These are phyloP conservation scores for Colletotrichum spaethianum DNA, from an alignment of 2,329 filamentous ascomycete species.

Conservation along the genomic window DNA sequence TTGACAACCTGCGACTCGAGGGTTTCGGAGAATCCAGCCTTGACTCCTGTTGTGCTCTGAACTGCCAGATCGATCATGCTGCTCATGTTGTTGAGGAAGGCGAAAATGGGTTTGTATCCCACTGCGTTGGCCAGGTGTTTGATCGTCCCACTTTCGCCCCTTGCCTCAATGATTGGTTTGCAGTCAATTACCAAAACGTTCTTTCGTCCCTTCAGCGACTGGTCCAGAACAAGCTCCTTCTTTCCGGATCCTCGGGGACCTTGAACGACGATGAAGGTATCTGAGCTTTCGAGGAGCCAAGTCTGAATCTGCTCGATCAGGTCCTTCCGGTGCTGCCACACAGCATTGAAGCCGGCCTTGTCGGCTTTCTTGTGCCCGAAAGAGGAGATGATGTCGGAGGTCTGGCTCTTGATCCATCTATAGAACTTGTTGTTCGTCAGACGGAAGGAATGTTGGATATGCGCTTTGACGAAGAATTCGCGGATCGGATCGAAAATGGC, in stretches of 20 bases:
- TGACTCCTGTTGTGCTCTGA: slow-evolving; percentile 93
- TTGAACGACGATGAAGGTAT: slow-evolving; percentile 95
- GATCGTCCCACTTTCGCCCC: slow-evolving; percentile 89
- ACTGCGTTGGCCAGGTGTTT: slow-evolving; percentile 84
- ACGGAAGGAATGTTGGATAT: slow-evolving; percentile 84
- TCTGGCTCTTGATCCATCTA: slow-evolving; percentile 85
- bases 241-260: slow-evolving; percentile 94
- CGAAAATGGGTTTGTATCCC: slow-evolving; percentile 93
- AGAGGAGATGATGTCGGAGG: slow-evolving; percentile 75
- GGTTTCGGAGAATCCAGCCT: slow-evolving; percentile 94
- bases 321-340: slow-evolving; percentile 89
- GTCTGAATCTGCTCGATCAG: slow-evolving; percentile 86
- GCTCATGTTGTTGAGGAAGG: slow-evolving; percentile 95
- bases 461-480: slow-evolving; percentile 91
- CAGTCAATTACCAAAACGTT: slow-evolving; percentile 92
- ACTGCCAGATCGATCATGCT: slow-evolving; percentile 93
- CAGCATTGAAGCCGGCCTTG: slow-evolving; percentile 79
- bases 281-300: slow-evolving; percentile 89
- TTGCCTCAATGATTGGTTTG: slow-evolving; percentile 91
- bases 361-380: slow-evolving; percentile 72
- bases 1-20: slow-evolving; percentile 90
- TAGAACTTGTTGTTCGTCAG: slow-evolving; percentile 81
- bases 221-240: slow-evolving; percentile 87
- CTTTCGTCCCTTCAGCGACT: slow-evolving; percentile 81
- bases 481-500: slow-evolving; percentile 94